A percentile compares a stretch with the other conserved stretches of the same genome.
Evolutionary conservation across 768 basidiomycete genomes (phyloP).

Genomic region (Pisolithus orientalis): DNA sequence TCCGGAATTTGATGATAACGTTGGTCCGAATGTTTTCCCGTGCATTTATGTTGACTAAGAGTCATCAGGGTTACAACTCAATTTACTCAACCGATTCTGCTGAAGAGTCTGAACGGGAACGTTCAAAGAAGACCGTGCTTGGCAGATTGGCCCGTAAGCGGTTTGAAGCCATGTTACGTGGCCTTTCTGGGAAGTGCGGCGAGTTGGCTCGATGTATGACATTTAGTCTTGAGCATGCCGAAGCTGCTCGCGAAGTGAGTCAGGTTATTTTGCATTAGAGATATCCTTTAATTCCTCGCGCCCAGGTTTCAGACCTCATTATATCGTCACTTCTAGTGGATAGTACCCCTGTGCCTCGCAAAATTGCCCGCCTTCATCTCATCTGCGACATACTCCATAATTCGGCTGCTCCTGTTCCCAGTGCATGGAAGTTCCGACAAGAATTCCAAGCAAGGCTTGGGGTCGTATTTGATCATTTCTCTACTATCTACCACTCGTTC

Average conservation of each 20-base stretch:
- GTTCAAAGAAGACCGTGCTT: conserved; percentile 65
- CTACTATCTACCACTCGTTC: conserved; percentile 91
- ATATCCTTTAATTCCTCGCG: conserved; percentile 2
- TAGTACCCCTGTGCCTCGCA: conserved; percentile 94
- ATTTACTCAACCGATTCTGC: conserved; percentile 90
- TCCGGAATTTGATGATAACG: conserved; percentile 81
- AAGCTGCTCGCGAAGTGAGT: conserved; percentile 86
- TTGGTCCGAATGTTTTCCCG: conserved; percentile 19
- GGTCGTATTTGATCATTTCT: conserved; percentile 94
- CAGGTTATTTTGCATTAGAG: not conserved
- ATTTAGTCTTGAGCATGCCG: conserved; percentile 95
- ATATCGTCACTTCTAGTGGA: conserved; percentile 84
- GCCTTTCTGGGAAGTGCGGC: conserved; percentile 77
- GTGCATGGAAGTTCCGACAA: conserved; percentile 96
- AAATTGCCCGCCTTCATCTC: conserved; percentile 89
- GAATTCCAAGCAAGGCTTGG: conserved; percentile 89
- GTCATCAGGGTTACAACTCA: conserved; percentile 71
- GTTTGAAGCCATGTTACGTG: conserved; percentile 88
- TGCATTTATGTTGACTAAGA: conserved; percentile 4
- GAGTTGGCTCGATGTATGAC: conserved; percentile 94
- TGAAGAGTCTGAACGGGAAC: conserved; percentile 89
- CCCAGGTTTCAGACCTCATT: conserved; percentile 84
- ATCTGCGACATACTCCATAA: conserved; percentile 98
- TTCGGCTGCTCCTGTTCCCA: conserved; percentile 87
- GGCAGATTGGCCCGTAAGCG: conserved; percentile 75